Evolutionary conservation across 768 basidiomycete genomes (phyloP).

Genomic region (Lenzites betulinus): DNA sequence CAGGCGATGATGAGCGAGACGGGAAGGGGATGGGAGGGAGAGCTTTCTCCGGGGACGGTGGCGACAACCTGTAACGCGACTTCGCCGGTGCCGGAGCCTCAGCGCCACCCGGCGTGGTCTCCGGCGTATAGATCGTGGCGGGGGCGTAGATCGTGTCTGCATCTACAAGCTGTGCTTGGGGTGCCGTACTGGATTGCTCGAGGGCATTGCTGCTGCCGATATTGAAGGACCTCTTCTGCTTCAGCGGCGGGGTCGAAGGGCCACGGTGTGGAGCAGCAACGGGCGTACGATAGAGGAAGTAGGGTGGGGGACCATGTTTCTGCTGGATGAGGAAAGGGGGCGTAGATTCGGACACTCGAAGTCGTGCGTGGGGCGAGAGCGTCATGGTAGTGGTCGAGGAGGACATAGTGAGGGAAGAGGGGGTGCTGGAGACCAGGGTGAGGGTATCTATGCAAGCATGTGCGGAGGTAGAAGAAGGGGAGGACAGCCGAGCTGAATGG

Average conservation of each 20-base stretch:
- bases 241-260: slow-evolving; percentile 1
- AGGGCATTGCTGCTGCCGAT: neutral
- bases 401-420: slow-evolving; percentile 14
- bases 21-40: slow-evolving; percentile 19
- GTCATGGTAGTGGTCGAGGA: slow-evolving; percentile 15
- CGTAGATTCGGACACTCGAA: slow-evolving; percentile 8
- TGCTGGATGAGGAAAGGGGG: slow-evolving; percentile 10
- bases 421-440: neutral
- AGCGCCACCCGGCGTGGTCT: neutral
- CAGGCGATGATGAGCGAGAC: neutral
- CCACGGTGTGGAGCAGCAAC: neutral
- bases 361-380: neutral
- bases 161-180: neutral
- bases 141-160: neutral
- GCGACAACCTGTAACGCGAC: neutral
- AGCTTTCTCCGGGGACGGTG: slow-evolving; percentile 11
- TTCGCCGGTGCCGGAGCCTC: neutral
- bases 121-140: neutral
- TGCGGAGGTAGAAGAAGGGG: slow-evolving; percentile 13
- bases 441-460: neutral
- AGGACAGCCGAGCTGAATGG: slow-evolving; percentile 5
- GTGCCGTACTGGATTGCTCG: neutral
- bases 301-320: slow-evolving; percentile 4
- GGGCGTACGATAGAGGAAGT: slow-evolving; percentile 13
- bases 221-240: slow-evolving; percentile 4